Percentiles rank a stretch among this genome's conserved stretches.
Conservation (phyloP, 768 basidiomycete species). For the Leccinum incarnatum region DNA sequence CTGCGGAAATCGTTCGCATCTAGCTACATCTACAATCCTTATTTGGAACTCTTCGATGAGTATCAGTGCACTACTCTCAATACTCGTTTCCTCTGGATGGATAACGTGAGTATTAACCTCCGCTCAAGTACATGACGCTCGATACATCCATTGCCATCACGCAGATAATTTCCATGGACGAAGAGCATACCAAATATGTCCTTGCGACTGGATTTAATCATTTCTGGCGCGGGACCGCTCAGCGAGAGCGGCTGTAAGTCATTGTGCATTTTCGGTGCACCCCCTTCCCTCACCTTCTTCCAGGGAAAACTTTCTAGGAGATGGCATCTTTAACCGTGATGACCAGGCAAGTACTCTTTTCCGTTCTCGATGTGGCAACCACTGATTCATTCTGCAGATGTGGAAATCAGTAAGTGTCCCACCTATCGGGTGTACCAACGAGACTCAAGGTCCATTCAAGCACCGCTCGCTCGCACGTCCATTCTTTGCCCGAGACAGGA, state of each 20-base stretch:
- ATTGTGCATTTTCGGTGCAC: background rate
- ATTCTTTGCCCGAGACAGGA: slow-evolving; percentile 72
- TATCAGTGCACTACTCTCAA: slow-evolving; percentile 72
- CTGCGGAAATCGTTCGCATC: slow-evolving; percentile 55
- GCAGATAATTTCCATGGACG: slow-evolving; percentile 74
- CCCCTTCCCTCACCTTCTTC: slow-evolving; percentile 8
- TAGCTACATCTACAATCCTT: slow-evolving; percentile 61
- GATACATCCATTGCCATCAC: background rate
- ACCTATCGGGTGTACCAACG: background rate
- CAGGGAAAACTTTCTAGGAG: slow-evolving; percentile 57
- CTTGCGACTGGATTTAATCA: slow-evolving; percentile 62
- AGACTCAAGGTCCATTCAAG: slow-evolving; percentile 32
- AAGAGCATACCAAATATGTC: slow-evolving; percentile 63
- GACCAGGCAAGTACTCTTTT: slow-evolving; percentile 48
- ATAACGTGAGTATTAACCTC: slow-evolving; percentile 49
- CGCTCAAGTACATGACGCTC: background rate
- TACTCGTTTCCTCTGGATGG: slow-evolving; percentile 63
- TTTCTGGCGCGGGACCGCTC: slow-evolving; percentile 64
- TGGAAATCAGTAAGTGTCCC: slow-evolving; percentile 59
- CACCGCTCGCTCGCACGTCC: slow-evolving; percentile 68
- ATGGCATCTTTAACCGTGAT: slow-evolving; percentile 77
- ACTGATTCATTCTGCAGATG: slow-evolving; percentile 31
- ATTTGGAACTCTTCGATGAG: slow-evolving; percentile 64
- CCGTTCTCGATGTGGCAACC: background rate
- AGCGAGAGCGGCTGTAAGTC: slow-evolving; percentile 65